A percentile compares a stretch with the other conserved stretches of the same genome.
These are phyloP conservation scores for Benincasa hispida DNA, from an alignment of 306 rosid genomes.

Conservation along the genomic window DNA sequence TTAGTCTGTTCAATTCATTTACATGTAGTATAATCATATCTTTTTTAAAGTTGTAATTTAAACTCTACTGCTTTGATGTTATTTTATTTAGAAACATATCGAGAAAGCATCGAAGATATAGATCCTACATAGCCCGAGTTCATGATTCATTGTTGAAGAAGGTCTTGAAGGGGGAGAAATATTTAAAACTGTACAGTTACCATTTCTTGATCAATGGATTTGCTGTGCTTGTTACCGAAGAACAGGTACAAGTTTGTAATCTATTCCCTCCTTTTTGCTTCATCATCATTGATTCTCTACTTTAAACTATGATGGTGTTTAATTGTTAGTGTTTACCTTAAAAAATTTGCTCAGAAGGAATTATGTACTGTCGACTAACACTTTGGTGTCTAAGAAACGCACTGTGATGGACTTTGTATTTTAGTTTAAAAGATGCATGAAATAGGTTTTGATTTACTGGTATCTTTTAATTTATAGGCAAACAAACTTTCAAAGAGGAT, in stretches of 20 bases:
- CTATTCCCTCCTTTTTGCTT: background rate
- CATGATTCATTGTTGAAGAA: constrained; percentile 84
- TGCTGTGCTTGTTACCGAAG: constrained; percentile 64
- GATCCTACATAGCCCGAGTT: constrained; percentile 48
- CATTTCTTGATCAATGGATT: constrained; percentile 91
- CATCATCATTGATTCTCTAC: constrained; percentile 6
- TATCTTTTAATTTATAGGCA: constrained; percentile 42
- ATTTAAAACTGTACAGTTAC: constrained; percentile 93
- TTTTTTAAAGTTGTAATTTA: constrained; percentile 8
- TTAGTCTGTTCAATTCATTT: background rate
- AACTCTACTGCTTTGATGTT: constrained; percentile 13
- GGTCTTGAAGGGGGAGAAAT: constrained; percentile 74
- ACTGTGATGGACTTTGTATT: background rate
- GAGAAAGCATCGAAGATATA: constrained; percentile 34
- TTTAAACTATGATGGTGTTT: background rate
- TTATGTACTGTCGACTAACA: background rate
- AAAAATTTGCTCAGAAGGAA: background rate
- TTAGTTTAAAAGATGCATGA: background rate
- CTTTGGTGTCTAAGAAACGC: background rate
- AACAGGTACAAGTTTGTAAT: constrained; percentile 49
- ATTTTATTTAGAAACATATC: constrained; percentile 29
- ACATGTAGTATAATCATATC: background rate
- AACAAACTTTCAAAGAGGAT: constrained; percentile 62
- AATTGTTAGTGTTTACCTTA: background rate
- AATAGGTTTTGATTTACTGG: background rate